A percentile compares a stretch with the other conserved stretches of the same genome.
Evolutionary conservation across 345 rosid species (phyloP).

Genomic region (Chamaenerion angustifolium): DNA sequence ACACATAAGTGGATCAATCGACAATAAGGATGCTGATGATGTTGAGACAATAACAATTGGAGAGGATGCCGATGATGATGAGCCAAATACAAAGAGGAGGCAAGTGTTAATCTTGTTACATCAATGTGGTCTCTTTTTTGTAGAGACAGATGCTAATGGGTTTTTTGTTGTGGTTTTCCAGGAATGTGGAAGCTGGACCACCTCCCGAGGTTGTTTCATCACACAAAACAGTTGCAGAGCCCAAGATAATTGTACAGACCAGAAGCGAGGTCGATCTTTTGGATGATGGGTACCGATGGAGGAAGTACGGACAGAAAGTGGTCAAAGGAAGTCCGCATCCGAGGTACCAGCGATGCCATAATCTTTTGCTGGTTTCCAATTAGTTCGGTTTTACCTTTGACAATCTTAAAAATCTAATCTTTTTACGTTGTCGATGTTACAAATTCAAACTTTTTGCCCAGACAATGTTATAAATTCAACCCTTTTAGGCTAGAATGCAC

Average conservation of each 20-base stretch:
- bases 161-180: slow-evolving; percentile 15
- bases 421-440: too few relatives aligned
- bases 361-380: too few relatives aligned
- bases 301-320: slow-evolving; percentile 97
- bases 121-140: too few relatives aligned
- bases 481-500: too few relatives aligned
- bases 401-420: too few relatives aligned
- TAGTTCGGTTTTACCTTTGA: too few relatives aligned
- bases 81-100: slow-evolving; percentile 70
- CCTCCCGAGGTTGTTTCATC: slow-evolving; percentile 29
- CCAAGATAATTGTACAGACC: slow-evolving; percentile 85
- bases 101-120: slow-evolving; percentile 8
- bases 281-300: slow-evolving; percentile 97
- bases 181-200: slow-evolving; percentile 30
- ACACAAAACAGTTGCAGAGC: slow-evolving; percentile 65
- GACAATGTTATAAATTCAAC: too few relatives aligned
- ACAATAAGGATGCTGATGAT: slow-evolving; percentile 39
- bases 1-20: slow-evolving; percentile 24
- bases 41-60: slow-evolving; percentile 26
- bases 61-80: slow-evolving; percentile 28
- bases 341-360: slow-evolving; percentile 24
- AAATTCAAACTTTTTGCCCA: too few relatives aligned
- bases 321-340: slow-evolving; percentile 98
- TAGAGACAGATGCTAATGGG: too few relatives aligned
- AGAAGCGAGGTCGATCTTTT: slow-evolving; percentile 96